Conservation (phyloP, 306 rosid genomes). For the Lithocarpus polystachyus region DNA sequence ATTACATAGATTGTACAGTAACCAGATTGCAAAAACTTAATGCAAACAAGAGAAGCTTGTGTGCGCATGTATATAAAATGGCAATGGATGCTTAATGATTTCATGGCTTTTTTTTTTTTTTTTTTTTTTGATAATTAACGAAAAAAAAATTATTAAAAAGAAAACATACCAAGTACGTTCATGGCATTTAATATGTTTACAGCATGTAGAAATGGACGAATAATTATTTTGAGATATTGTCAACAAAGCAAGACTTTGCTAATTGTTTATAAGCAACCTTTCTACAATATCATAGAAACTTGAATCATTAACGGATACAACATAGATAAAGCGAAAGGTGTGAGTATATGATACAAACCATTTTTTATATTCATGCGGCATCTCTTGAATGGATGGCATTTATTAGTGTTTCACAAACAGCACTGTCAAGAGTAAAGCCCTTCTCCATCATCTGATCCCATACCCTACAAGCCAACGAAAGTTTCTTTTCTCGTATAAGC, state of each 20-base stretch:
- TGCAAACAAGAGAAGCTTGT: background rate
- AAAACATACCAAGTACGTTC: too few relatives aligned
- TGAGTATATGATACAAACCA: slow-evolving; percentile 19
- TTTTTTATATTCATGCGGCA: slow-evolving; percentile 29
- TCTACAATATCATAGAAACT: background rate
- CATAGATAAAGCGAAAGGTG: slow-evolving; percentile 7
- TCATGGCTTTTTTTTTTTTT: background rate
- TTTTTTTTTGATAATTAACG: too few relatives aligned
- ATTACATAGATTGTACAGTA: background rate
- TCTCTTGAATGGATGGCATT: slow-evolving; percentile 54
- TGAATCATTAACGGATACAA: background rate
- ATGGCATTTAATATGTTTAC: background rate
- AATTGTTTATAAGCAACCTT: background rate
- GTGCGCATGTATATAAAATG: background rate
- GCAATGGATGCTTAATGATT: background rate
- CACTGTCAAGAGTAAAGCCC: slow-evolving; percentile 73
- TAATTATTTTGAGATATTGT: background rate
- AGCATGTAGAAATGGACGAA: background rate
- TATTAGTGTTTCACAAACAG: slow-evolving; percentile 56
- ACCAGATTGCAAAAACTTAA: too few relatives aligned
- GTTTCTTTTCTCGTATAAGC: slow-evolving; percentile 55
- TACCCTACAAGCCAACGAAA: slow-evolving; percentile 63
- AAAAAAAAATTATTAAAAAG: too few relatives aligned
- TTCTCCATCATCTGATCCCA: slow-evolving; percentile 99
- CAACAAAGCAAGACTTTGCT: background rate